Evolutionary conservation across 495 filamentous ascomycete species (phyloP).

Genomic region (Xylaria longipes): DNA sequence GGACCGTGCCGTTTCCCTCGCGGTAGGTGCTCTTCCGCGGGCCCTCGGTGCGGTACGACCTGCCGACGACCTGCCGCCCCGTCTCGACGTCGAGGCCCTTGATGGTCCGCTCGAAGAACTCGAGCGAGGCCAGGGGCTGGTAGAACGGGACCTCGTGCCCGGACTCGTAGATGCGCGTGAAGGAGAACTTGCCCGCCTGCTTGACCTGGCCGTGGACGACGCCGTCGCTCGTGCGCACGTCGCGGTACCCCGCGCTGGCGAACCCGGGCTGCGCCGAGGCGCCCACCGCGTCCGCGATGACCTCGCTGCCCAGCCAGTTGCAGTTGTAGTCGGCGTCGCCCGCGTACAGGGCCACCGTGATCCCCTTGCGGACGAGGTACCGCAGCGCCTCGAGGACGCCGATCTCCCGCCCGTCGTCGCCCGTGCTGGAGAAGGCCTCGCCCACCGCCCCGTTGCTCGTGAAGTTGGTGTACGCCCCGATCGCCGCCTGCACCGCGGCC

Average conservation of each 20-base stretch:
- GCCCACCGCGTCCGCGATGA: constrained; percentile 51
- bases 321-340: constrained; percentile 72
- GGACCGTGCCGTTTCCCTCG: constrained; percentile 65
- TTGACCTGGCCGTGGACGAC: constrained; percentile 68
- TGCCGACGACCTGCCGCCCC: constrained; percentile 47
- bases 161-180: constrained; percentile 67
- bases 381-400: constrained; percentile 57
- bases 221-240: constrained; percentile 61
- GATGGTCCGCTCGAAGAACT: constrained; percentile 65
- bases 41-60: constrained; percentile 56
- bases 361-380: constrained; percentile 53
- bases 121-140: constrained; percentile 66
- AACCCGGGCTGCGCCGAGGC: constrained; percentile 50
- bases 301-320: constrained; percentile 65
- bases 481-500: constrained; percentile 59
- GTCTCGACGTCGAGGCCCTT: constrained; percentile 65
- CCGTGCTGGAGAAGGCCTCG: constrained; percentile 59
- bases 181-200: constrained; percentile 67
- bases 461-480: constrained; percentile 66
- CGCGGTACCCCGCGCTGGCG: constrained; percentile 56
- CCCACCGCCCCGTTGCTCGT: constrained; percentile 56
- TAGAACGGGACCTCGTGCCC: constrained; percentile 77
- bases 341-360: constrained; percentile 62
- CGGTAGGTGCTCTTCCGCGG: constrained; percentile 57
- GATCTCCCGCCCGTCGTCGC: constrained; percentile 61